A percentile compares a stretch with the other conserved stretches of the same genome.
These are phyloP conservation scores for Volutella citrinella DNA, from an alignment of 2,329 filamentous ascomycete genomes.

Conservation along the genomic window DNA sequence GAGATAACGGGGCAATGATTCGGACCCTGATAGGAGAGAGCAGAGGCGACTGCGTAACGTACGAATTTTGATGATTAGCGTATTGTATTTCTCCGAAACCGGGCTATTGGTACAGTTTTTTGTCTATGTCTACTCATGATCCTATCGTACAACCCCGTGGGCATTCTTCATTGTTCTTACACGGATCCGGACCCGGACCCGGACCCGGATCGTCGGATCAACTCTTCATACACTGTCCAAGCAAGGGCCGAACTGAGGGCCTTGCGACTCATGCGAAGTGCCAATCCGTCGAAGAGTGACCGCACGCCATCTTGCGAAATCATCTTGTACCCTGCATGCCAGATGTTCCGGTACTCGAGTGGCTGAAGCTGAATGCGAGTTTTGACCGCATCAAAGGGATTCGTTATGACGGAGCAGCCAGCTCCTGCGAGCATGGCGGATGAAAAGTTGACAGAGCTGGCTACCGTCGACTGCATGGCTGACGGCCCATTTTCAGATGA, in stretches of 20 bases:
- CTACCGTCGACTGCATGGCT: slow-evolving; percentile 29
- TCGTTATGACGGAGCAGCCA: slow-evolving; percentile 82
- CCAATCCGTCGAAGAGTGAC: slow-evolving; percentile 82
- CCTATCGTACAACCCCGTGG: slow-evolving; percentile 20
- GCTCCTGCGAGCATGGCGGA: slow-evolving; percentile 80
- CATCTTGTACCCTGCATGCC: slow-evolving; percentile 75
- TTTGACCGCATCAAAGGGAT: slow-evolving; percentile 96
- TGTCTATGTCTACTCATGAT: too few relatives aligned
- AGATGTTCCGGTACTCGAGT: slow-evolving; percentile 75
- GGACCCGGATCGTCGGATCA: slow-evolving; percentile 66
- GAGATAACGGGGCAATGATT: slow-evolving; percentile 5
- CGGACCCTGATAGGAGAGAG: too few relatives aligned
- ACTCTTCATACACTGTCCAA: slow-evolving; percentile 95
- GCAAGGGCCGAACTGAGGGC: slow-evolving; percentile 91
- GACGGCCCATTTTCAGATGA: slow-evolving; percentile 13
- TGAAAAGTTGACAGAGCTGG: slow-evolving; percentile 76
- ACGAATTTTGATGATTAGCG: too few relatives aligned
- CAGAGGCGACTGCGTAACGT: too few relatives aligned
- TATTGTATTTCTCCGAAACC: too few relatives aligned
- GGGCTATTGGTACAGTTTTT: too few relatives aligned
- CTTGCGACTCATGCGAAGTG: slow-evolving; percentile 84
- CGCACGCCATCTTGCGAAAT: slow-evolving; percentile 74
- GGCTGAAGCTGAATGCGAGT: slow-evolving; percentile 92
- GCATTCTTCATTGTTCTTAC: slow-evolving; percentile 5
- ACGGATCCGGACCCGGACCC: too few relatives aligned